phyloP scores from a whole-genome alignment of 1,139 yeast genomes.

The Geotrichum bryndzae region DNA sequence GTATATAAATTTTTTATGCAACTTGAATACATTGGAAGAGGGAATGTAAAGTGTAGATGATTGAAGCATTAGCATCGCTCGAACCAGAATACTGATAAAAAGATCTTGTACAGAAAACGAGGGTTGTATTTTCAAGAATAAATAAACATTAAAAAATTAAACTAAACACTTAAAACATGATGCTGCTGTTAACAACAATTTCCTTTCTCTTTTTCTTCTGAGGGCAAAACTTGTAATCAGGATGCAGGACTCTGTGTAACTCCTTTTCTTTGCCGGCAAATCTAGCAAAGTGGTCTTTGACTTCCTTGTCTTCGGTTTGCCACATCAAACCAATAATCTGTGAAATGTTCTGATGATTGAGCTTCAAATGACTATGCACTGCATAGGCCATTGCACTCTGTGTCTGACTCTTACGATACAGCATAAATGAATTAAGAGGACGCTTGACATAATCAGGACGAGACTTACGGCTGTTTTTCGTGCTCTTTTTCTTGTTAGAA shows the following conservation, averaged over 20 bases:
- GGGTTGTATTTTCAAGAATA: neutral
- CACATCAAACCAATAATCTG: slow-evolving; percentile 45
- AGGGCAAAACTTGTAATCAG: slow-evolving; percentile 43
- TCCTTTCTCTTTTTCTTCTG: slow-evolving; percentile 32
- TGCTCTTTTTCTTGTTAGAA: slow-evolving; percentile 22
- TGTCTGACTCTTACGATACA: slow-evolving; percentile 43
- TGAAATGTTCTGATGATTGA: slow-evolving; percentile 40
- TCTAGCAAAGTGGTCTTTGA: slow-evolving; percentile 38
- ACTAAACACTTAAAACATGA: neutral
- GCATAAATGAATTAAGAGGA: slow-evolving; percentile 48
- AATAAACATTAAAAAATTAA: neutral
- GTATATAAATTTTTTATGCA: no score
- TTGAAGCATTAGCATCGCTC: no score
- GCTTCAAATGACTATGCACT: slow-evolving; percentile 35
- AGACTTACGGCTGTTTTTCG: slow-evolving; percentile 26
- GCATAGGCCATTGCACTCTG: slow-evolving; percentile 41
- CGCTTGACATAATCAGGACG: slow-evolving; percentile 39
- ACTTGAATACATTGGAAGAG: no score
- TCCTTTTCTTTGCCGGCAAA: slow-evolving; percentile 41
- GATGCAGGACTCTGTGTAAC: slow-evolving; percentile 40
- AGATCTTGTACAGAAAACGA: neutral
- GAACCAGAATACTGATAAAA: no score
- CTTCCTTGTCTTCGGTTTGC: slow-evolving; percentile 40
- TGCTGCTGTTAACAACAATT: neutral
- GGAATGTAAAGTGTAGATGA: no score